Percentiles rank a stretch among this genome's conserved stretches.
Conservation (phyloP, 768 basidiomycete species). For the Inosperma sp. region DNA sequence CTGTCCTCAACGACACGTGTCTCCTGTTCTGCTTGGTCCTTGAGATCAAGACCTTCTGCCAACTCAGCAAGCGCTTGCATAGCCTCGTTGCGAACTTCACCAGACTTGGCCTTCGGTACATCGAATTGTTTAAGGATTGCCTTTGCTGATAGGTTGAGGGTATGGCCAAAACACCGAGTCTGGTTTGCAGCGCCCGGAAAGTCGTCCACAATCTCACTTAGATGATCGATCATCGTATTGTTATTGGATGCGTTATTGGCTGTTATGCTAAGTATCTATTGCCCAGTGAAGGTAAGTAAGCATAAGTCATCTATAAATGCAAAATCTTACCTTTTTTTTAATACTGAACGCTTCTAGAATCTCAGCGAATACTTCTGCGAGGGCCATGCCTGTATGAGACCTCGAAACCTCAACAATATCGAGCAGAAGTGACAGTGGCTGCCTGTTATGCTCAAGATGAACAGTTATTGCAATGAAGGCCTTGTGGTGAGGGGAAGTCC, state of each 20-base stretch:
- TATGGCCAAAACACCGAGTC: constrained; percentile 33
- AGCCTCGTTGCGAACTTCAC: constrained; percentile 7
- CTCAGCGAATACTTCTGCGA: constrained; percentile 27
- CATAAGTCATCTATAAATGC: constrained; percentile 22
- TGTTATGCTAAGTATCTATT: constrained; percentile 29
- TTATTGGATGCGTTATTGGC: constrained; percentile 34
- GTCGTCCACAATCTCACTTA: constrained; percentile 14
- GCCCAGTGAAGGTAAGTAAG: constrained; percentile 5
- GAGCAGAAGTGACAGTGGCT: constrained; percentile 22
- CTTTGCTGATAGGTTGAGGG: constrained; percentile 32
- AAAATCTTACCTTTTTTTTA: constrained; percentile 26
- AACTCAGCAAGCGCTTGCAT: constrained; percentile 3
- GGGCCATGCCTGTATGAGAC: constrained; percentile 29
- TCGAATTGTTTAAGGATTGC: constrained; percentile 28
- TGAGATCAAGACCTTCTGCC: constrained; percentile 1
- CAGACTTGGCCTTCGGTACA: constrained; percentile 12
- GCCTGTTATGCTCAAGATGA: constrained; percentile 26
- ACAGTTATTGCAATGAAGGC: constrained; percentile 23
- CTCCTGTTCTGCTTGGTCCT: background rate
- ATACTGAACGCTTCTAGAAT: constrained; percentile 20
- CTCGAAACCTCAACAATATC: constrained; percentile 34
- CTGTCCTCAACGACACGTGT: background rate
- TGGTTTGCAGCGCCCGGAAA: constrained; percentile 23
- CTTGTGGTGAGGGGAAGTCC: constrained; percentile 34
- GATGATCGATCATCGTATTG: constrained; percentile 29